Conservation (phyloP, 2,329 filamentous ascomycete genomes). For the Sporothrix dimorphospora region DNA sequence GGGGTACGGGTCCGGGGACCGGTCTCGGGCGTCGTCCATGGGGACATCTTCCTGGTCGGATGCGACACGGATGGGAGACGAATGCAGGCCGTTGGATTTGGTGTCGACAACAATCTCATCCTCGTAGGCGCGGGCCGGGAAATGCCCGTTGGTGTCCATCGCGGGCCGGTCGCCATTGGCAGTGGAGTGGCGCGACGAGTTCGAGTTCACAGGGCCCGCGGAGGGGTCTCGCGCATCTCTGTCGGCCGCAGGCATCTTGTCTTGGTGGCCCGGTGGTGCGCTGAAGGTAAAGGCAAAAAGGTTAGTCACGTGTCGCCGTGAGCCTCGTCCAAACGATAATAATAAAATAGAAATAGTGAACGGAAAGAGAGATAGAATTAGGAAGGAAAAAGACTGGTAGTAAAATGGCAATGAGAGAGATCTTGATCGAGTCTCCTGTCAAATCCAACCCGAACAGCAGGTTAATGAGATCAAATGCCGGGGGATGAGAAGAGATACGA, state of each 20-base stretch:
- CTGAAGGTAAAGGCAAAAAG: background rate
- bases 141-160: slow-evolving; percentile 38
- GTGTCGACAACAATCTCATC: slow-evolving; percentile 59
- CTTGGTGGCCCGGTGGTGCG: slow-evolving; percentile 15
- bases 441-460: background rate
- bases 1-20: slow-evolving; percentile 46
- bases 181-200: slow-evolving; percentile 35
- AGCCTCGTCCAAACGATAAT: background rate
- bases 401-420: background rate
- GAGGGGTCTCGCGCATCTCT: slow-evolving; percentile 23
- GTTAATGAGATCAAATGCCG: background rate
- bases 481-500: background rate
- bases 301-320: slow-evolving; percentile 26
- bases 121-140: slow-evolving; percentile 46
- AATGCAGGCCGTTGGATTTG: slow-evolving; percentile 46
- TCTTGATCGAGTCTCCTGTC: background rate
- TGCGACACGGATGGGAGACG: slow-evolving; percentile 40
- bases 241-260: slow-evolving; percentile 23
- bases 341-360: background rate
- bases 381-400: background rate
- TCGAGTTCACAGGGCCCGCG: slow-evolving; percentile 43
- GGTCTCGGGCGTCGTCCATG: slow-evolving; percentile 48
- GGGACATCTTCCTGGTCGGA: slow-evolving; percentile 49
- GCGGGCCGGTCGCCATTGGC: slow-evolving; percentile 37
- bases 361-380: background rate